phyloP scores from a whole-genome alignment of 306 rosid genomes.

The Prunus mira region DNA sequence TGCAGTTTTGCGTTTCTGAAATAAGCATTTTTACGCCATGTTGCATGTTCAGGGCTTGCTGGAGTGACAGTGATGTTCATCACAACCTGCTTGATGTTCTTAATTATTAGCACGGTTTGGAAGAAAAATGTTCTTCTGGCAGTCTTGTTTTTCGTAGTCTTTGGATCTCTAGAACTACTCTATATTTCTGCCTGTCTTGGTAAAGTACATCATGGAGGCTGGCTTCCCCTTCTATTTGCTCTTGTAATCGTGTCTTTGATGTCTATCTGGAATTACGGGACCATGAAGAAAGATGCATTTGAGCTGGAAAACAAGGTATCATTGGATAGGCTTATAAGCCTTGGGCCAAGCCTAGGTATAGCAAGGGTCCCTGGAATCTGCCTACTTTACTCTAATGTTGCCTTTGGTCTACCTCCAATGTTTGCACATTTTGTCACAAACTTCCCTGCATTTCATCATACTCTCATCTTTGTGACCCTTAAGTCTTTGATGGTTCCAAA shows the following conservation, averaged over 20 bases:
- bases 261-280: slow-evolving; percentile 32
- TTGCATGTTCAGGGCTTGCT: slow-evolving; percentile 31
- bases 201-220: slow-evolving; percentile 27
- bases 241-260: slow-evolving; percentile 16
- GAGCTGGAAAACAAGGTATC: slow-evolving; percentile 29
- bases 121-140: slow-evolving; percentile 18
- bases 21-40: background rate
- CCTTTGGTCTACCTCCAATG: slow-evolving; percentile 28
- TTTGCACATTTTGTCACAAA: slow-evolving; percentile 29
- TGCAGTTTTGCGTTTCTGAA: background rate
- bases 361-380: slow-evolving; percentile 31
- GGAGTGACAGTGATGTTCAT: slow-evolving; percentile 31
- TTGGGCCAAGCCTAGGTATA: slow-evolving; percentile 22
- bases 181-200: slow-evolving; percentile 28
- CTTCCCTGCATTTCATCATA: slow-evolving; percentile 31
- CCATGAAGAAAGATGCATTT: slow-evolving; percentile 21
- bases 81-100: slow-evolving; percentile 32
- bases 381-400: slow-evolving; percentile 24
- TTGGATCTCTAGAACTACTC: slow-evolving; percentile 30
- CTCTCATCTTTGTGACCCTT: slow-evolving; percentile 29
- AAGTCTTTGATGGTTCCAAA: slow-evolving; percentile 19
- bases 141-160: slow-evolving; percentile 9
- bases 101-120: slow-evolving; percentile 25
- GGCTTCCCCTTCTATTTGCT: slow-evolving; percentile 25
- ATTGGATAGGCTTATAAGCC: slow-evolving; percentile 22